Conservation (phyloP, 495 filamentous ascomycete genomes). For the Pyrenula massariospora region DNA sequence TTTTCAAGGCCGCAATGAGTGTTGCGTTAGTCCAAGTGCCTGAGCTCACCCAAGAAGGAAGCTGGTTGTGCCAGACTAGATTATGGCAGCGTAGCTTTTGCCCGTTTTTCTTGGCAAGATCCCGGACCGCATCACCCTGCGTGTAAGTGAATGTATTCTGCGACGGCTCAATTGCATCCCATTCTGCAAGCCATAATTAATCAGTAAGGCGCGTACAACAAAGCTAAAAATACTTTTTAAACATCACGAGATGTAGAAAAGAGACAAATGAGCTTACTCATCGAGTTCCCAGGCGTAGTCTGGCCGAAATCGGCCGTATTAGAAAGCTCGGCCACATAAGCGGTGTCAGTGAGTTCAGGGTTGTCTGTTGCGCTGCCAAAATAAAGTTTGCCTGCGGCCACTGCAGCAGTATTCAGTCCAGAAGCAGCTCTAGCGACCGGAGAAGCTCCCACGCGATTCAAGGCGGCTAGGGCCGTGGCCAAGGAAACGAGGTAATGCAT, state of each 20-base stretch:
- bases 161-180: slow-evolving; percentile 37
- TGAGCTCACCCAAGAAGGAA: slow-evolving; percentile 43
- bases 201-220: no score
- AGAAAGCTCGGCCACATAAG: slow-evolving; percentile 31
- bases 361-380: slow-evolving; percentile 52
- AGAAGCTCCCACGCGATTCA: not conserved
- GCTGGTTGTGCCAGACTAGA: slow-evolving; percentile 50
- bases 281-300: slow-evolving; percentile 46
- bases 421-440: not conserved
- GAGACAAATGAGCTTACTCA: slow-evolving; percentile 28
- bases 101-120: slow-evolving; percentile 37
- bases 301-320: slow-evolving; percentile 46
- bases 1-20: slow-evolving; percentile 37
- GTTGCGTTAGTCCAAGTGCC: slow-evolving; percentile 42
- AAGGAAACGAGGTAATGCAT: not conserved
- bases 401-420: slow-evolving; percentile 38
- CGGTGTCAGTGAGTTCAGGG: slow-evolving; percentile 32
- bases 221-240: no score
- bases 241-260: no score
- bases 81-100: slow-evolving; percentile 48
- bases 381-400: slow-evolving; percentile 38
- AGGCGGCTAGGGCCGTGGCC: not conserved
- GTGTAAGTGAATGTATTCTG: slow-evolving; percentile 36
- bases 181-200: no score
- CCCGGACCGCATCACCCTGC: slow-evolving; percentile 35